Conservation (phyloP, 2,329 filamentous ascomycete species). For the Thelonectria blattea region DNA sequence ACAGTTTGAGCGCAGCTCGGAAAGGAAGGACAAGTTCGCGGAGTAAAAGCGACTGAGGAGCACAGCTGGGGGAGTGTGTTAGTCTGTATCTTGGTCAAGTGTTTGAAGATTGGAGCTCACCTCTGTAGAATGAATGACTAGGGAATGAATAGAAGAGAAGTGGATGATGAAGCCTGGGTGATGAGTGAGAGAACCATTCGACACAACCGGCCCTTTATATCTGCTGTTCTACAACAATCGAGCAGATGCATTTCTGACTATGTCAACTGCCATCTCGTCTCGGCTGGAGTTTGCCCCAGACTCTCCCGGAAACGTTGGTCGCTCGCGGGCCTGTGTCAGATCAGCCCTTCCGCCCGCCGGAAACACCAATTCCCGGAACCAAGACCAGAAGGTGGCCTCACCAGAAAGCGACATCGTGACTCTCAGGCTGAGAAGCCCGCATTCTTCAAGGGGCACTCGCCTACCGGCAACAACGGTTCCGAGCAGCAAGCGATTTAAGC, state of each 20-base stretch:
- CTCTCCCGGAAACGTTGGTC: not conserved
- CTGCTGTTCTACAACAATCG: not conserved
- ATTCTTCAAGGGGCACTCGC: not conserved
- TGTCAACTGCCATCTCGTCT: not conserved
- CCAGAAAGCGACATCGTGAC: not conserved
- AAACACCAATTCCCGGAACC: slow-evolving; percentile 19
- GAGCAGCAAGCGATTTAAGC: not conserved
- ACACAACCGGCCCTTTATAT: not conserved
- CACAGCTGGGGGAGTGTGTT: slow-evolving; percentile 20
- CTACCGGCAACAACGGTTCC: not conserved
- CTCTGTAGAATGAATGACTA: slow-evolving; percentile 26
- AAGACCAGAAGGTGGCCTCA: not conserved
- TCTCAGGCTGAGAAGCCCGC: not conserved
- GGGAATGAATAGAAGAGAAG: slow-evolving; percentile 4
- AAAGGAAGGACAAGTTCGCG: slow-evolving; percentile 20
- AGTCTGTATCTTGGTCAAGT: not conserved
- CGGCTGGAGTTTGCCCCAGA: not conserved
- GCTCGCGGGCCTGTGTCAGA: slow-evolving; percentile 13
- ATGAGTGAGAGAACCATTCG: not conserved
- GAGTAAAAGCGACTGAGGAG: slow-evolving; percentile 28
- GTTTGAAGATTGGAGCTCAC: slow-evolving; percentile 11
- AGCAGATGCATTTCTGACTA: not conserved
- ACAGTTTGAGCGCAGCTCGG: slow-evolving; percentile 32
- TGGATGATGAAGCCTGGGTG: not conserved
- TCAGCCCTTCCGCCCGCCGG: slow-evolving; percentile 19